phyloP scores from a whole-genome alignment of 1,284 basidiomycete genomes.

The Papiliotrema laurentii region DNA sequence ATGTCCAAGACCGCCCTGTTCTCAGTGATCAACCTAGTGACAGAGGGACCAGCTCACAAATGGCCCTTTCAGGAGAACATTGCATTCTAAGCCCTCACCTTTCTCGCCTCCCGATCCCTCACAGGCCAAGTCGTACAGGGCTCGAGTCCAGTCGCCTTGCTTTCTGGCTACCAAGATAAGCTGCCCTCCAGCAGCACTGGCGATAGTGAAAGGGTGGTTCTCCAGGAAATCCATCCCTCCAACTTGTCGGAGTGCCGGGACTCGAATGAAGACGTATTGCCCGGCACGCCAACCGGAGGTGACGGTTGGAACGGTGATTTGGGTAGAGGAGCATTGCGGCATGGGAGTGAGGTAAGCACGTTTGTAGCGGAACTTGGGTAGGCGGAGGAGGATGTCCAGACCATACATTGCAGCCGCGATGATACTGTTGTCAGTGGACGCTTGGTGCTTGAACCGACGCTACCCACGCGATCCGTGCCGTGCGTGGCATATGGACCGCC shows the following conservation, averaged over 20 bases:
- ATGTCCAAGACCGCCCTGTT: neutral
- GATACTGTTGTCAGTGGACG: neutral
- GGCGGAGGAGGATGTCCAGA: neutral
- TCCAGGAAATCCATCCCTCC: neutral
- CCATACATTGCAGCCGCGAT: neutral
- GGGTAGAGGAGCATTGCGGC: neutral
- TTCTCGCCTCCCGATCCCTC: neutral
- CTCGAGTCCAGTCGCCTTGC: neutral
- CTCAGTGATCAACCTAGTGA: neutral
- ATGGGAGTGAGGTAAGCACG: neutral
- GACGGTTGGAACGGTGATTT: constrained; percentile 1
- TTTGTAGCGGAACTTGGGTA: neutral
- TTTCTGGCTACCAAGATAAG: neutral
- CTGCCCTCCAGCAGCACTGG: constrained; percentile 1
- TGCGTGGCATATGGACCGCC: neutral
- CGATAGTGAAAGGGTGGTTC: constrained; percentile 2
- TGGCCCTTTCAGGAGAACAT: neutral
- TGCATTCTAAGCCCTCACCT: neutral
- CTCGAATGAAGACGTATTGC: constrained; percentile 1
- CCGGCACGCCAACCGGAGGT: constrained; percentile 2
- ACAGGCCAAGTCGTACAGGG: neutral
- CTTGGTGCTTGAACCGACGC: neutral
- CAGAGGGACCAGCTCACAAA: neutral
- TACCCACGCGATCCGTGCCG: neutral
- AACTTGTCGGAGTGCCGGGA: neutral